Percentiles rank a stretch among this genome's conserved stretches.
Conservation (phyloP, 768 basidiomycete species). For the Amanita molliuscula region DNA sequence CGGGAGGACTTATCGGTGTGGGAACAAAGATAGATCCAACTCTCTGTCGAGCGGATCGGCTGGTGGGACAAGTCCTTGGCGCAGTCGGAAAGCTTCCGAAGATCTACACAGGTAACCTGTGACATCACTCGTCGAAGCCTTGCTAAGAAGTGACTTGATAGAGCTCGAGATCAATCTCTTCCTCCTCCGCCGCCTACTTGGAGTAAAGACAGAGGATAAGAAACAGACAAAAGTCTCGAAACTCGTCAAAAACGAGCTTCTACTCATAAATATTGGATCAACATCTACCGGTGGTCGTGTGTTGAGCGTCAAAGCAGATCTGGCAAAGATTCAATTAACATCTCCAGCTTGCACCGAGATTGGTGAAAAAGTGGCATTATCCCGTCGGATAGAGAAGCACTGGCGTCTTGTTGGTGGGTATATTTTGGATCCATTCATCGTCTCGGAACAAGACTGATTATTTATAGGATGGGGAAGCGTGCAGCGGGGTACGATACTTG, state of each 20-base stretch:
- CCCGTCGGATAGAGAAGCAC: slow-evolving; percentile 93
- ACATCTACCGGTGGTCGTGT: slow-evolving; percentile 97
- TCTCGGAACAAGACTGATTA: background rate
- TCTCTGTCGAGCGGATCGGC: slow-evolving; percentile 89
- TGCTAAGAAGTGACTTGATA: slow-evolving; percentile 16
- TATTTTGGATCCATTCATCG: background rate
- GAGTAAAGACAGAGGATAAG: slow-evolving; percentile 98
- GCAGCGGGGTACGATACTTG: slow-evolving; percentile 74
- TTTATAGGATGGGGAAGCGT: slow-evolving; percentile 62
- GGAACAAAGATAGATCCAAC: slow-evolving; percentile 96
- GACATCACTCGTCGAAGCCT: background rate
- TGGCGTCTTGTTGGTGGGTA: slow-evolving; percentile 90
- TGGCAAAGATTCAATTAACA: slow-evolving; percentile 90
- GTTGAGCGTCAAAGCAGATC: slow-evolving; percentile 85
- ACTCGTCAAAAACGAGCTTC: slow-evolving; percentile 80
- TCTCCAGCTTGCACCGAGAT: slow-evolving; percentile 94
- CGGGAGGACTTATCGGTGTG: slow-evolving; percentile 96
- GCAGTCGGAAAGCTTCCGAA: slow-evolving; percentile 90
- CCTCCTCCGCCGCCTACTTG: slow-evolving; percentile 90
- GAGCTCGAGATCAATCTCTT: slow-evolving; percentile 91
- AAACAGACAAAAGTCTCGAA: slow-evolving; percentile 96
- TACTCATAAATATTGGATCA: slow-evolving; percentile 96
- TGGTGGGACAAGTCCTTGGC: slow-evolving; percentile 94
- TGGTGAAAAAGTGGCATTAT: slow-evolving; percentile 95
- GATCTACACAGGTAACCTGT: slow-evolving; percentile 70